These are phyloP conservation scores for Solanum corneliomulleri DNA, from an alignment of 257 asterid species.

Conservation along the genomic window DNA sequence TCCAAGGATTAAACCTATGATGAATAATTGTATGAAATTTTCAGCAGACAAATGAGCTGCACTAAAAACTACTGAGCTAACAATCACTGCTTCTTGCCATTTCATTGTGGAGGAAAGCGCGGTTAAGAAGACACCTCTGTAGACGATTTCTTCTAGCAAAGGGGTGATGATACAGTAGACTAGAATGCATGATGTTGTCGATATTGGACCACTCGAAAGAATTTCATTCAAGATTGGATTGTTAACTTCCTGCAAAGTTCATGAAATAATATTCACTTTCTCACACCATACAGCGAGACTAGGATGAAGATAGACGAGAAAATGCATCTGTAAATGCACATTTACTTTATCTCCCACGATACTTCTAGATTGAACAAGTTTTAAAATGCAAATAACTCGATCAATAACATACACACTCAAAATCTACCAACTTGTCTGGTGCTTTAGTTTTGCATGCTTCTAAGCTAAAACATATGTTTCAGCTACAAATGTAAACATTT, in stretches of 20 bases:
- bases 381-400: background rate
- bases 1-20: constrained; percentile 61
- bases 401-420: background rate
- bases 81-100: constrained; percentile 58
- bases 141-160: constrained; percentile 73
- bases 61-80: constrained; percentile 66
- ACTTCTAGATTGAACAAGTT: background rate
- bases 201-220: constrained; percentile 42
- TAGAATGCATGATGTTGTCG: constrained; percentile 31
- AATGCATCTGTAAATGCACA: background rate
- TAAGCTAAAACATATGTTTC: background rate
- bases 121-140: constrained; percentile 63
- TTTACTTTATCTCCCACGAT: background rate
- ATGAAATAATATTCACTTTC: background rate
- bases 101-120: constrained; percentile 57
- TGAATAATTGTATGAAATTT: constrained; percentile 53
- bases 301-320: background rate
- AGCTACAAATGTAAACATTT: background rate
- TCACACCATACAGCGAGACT: background rate
- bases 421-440: background rate
- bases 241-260: constrained; percentile 43
- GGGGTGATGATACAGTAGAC: constrained; percentile 65
- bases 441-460: background rate
- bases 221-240: constrained; percentile 51
- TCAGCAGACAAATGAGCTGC: constrained; percentile 73